Evolutionary conservation across 805 yeast species (phyloP).

Genomic region (Yarrowia keelungensis): DNA sequence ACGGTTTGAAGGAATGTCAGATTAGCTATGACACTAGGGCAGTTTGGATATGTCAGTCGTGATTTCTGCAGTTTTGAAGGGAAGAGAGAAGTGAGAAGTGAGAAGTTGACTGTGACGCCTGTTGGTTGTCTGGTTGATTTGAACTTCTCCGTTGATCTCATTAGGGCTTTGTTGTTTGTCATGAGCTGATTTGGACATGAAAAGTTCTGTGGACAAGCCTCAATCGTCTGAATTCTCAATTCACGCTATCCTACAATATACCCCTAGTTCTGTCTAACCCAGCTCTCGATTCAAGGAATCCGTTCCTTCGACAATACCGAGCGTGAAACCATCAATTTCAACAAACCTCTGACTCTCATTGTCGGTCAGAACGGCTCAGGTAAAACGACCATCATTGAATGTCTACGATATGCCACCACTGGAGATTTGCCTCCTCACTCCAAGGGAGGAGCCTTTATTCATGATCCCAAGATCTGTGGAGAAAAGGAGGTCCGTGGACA

Average conservation of each 20-base stretch:
- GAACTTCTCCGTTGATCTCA: too few relatives aligned
- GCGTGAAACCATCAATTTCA: conserved; percentile 86
- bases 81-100: too few relatives aligned
- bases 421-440: conserved; percentile 96
- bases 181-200: too few relatives aligned
- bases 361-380: conserved; percentile 98
- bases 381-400: conserved; percentile 94
- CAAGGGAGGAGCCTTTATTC: conserved; percentile 94
- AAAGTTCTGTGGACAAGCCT: too few relatives aligned
- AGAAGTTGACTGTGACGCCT: too few relatives aligned
- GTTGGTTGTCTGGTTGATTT: too few relatives aligned
- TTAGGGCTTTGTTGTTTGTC: too few relatives aligned
- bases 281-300: conserved; percentile 82
- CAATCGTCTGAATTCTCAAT: too few relatives aligned
- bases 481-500: conserved; percentile 85
- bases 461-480: conserved; percentile 78
- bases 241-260: too few relatives aligned
- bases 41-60: too few relatives aligned
- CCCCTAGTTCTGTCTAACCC: conserved; percentile 38
- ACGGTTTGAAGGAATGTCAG: not conserved
- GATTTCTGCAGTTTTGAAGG: too few relatives aligned
- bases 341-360: conserved; percentile 86
- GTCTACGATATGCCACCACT: conserved; percentile 91
- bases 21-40: too few relatives aligned
- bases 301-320: conserved; percentile 88